Evolutionary conservation across 2,329 filamentous ascomycete species (phyloP), one percentile per base, ranked within the genome.

Genomic region (Cladosporium velox): DNA sequence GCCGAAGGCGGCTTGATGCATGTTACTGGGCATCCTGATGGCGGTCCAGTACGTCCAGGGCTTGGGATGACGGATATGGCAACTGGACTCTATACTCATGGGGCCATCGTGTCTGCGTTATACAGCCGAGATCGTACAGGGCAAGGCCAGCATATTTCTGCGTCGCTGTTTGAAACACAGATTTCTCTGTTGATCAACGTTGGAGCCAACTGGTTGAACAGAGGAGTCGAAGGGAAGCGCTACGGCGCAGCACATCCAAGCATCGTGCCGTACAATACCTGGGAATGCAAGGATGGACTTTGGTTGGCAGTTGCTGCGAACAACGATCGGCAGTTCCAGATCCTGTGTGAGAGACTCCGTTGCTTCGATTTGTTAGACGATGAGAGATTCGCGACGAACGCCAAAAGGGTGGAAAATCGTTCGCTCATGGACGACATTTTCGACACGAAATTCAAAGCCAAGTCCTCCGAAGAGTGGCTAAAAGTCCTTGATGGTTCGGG

Each of bases 181-280:
- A 71, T 83, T 8, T 77, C 77, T 4, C 66, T 82, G 15, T 70
- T 83, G 7, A 78, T 77, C 30, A 83, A 82, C 58, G 76, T 83
- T 2, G 81, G 73, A 2, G 75, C 75, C 58, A 76, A 74, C 10
- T 79, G 77, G 77, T 61, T 81, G 55, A 81, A 80, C 63, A 69
- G 78, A 35, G 77, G 77, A 0, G 73, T 79, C 4, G 78, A 82
- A 67, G 78, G 78, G 0, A 70, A 79, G 62, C 77, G 81, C 11
- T 83, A 78, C 74, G 81, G 82, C 4, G 81, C 79, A 6, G 78
- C 75, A 26, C 82, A 84, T 73, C 81, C 82, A 0, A 81, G 77
- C 41, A 79, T 83, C 35, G 81, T 81, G 12, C 82, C 81, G 1
- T 84, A 83, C 62, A 77, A 82, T 65, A 79, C 79, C 0, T 84